These are phyloP conservation scores for Puccinellia tenuiflora DNA, from an alignment of 176 grass and related monocot species.

Conservation along the genomic window DNA sequence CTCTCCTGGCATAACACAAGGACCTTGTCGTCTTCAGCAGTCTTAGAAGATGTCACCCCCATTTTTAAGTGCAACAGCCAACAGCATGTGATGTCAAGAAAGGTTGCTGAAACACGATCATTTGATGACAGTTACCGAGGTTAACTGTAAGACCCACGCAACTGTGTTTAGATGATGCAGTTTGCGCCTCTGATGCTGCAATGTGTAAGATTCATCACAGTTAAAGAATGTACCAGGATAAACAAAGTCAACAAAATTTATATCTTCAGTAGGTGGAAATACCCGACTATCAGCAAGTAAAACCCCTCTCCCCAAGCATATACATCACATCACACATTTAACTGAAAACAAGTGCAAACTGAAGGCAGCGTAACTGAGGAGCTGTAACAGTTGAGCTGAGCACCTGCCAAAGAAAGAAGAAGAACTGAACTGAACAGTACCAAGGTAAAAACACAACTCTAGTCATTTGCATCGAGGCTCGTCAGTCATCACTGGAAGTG, in stretches of 20 bases:
- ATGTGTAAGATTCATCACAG: background rate
- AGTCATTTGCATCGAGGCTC: background rate
- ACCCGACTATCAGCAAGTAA: background rate
- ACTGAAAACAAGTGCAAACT: background rate
- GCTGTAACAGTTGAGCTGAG: background rate
- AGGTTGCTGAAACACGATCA: background rate
- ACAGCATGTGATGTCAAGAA: background rate
- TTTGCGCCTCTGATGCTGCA: background rate
- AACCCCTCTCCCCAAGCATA: too few relatives aligned
- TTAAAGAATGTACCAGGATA: background rate
- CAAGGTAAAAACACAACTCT: background rate
- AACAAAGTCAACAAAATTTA: background rate
- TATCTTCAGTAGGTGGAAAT: background rate
- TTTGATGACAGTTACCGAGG: background rate
- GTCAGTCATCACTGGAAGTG: background rate
- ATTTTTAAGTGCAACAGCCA: background rate
- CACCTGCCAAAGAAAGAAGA: too few relatives aligned
- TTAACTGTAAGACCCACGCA: background rate
- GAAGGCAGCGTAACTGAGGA: background rate
- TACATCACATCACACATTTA: background rate
- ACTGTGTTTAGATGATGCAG: background rate
- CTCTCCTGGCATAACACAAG: slow-evolving; percentile 59
- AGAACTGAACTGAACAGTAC: background rate
- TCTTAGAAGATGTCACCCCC: background rate
- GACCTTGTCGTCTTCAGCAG: background rate